phyloP scores from a whole-genome alignment of 164 flowering plant species.

The Vitis rupestris region DNA sequence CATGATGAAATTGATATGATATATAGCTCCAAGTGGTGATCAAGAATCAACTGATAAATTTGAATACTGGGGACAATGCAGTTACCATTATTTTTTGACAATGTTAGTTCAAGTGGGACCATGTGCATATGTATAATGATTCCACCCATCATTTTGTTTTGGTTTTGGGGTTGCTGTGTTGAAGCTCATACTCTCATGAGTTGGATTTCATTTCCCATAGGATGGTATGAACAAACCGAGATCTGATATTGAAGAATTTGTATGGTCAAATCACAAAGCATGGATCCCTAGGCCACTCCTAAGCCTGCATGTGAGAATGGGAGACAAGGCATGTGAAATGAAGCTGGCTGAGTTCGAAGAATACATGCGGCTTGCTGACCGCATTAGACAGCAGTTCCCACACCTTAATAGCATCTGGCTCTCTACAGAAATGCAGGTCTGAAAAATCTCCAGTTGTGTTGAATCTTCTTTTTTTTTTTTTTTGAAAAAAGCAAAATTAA shows the following conservation, averaged over 20 bases:
- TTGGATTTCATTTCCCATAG: conserved; percentile 22
- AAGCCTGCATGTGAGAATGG: conserved; percentile 98
- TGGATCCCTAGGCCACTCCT: conserved; percentile 89
- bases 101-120: too few species aligned
- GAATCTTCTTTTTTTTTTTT: too few species aligned
- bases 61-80: too few species aligned
- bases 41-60: too few species aligned
- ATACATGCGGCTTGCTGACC: conserved; percentile 74
- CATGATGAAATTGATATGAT: too few species aligned
- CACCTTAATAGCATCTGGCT: conserved; percentile 81
- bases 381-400: conserved; percentile 71
- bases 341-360: conserved; percentile 75
- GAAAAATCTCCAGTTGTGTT: too few species aligned
- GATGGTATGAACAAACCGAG: conserved; percentile 14
- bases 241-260: conserved; percentile 58
- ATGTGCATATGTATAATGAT: too few species aligned
- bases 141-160: too few species aligned
- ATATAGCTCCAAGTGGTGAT: too few species aligned
- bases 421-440: conserved; percentile 75
- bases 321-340: conserved; percentile 99
- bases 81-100: too few species aligned
- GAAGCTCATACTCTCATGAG: neutral
- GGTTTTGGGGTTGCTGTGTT: too few species aligned
- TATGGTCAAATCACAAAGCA: conserved; percentile 78
- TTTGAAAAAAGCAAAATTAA: too few species aligned